Percentiles rank a stretch among this genome's conserved stretches.
phyloP scores from a whole-genome alignment of 2,329 filamentous ascomycete species.

The Juglanconis sp. region DNA sequence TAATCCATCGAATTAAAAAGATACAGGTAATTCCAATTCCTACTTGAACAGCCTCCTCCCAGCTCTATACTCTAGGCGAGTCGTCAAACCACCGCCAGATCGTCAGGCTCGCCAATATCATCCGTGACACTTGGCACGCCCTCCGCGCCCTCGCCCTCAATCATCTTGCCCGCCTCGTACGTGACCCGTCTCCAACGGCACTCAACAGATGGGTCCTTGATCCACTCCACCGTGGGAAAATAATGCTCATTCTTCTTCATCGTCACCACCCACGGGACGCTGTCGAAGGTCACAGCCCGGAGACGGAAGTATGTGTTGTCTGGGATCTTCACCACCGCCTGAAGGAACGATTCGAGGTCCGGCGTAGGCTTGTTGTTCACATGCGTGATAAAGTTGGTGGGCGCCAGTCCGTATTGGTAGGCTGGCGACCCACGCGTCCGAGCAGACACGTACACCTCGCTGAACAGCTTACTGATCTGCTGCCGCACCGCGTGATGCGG shows the following conservation, averaged over 20 bases:
- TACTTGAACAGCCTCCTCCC: neutral
- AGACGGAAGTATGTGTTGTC: conserved; percentile 98
- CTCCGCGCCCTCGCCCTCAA: conserved; percentile 18
- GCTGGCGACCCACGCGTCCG: conserved; percentile 78
- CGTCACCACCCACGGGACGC: conserved; percentile 97
- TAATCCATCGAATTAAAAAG: no score
- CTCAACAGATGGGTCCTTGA: conserved; percentile 38
- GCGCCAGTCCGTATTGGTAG: conserved; percentile 87
- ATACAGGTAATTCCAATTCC: neutral
- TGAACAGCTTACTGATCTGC: conserved; percentile 94
- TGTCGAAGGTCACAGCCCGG: conserved; percentile 97
- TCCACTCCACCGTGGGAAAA: conserved; percentile 69
- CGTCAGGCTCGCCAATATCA: conserved; percentile 16
- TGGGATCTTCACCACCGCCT: conserved; percentile 79
- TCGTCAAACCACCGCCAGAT: conserved; percentile 3
- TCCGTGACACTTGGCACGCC: conserved; percentile 14
- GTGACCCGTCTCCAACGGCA: conserved; percentile 17
- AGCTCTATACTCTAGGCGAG: neutral
- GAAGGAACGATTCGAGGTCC: conserved; percentile 76
- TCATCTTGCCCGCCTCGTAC: conserved; percentile 18
- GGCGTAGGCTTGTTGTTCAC: conserved; percentile 87
- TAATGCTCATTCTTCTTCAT: conserved; percentile 99
- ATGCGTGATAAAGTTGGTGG: conserved; percentile 96
- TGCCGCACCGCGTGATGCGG: conserved; percentile 96
- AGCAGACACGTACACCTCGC: conserved; percentile 92